Base-by-base conservation (phyloP, 139 green algal genomes). In the Parachlorella kessleri region DNA sequence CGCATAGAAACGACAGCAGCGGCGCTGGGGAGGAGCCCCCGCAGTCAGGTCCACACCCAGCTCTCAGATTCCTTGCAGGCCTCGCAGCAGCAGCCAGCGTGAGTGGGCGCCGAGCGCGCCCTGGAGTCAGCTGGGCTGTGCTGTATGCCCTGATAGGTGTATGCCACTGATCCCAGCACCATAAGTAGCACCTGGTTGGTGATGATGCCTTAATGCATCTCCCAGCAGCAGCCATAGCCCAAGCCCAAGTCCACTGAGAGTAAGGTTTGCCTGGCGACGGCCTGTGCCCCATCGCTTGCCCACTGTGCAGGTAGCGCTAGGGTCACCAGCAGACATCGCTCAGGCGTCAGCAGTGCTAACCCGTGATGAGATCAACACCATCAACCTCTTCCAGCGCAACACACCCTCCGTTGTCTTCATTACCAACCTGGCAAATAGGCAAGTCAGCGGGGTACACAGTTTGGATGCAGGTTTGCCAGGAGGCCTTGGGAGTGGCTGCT, bases 331-430 rank as follows among this genome's bases (percentile, higher is more conserved):
- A 28, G 48, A 59, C 48, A 59, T 59, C 21, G 48, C 75, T 3
- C 26, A 75, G 37, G 80, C 78, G 4, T 53, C 70, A 2, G 69
- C 70, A 2, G 28, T 35, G 1, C 68, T 90, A 5, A 90, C 80
- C 0, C 26, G 55, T 3, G 86, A 90, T 9, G 86, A 90, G 54
- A 42, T 40, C 6, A 35, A 30, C 64, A 95, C 84, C 23, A 84
- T 96, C 7, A 32, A 79, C 21, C 65, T 95, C 39, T 95, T 95
- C 73, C 66, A 86, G 21, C 53, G 88, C 33, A 91, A 79, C 77
- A 95, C 69, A 23, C 85, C 88, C 1, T 86, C 78, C 41, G 91
- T 95, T 4, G 92, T 95, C 0, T 96, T 89, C 86, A 92, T 95
- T 33, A 95, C 90, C 39, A 95, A 91, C 81, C 68, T 95, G 30